Base-by-base conservation (phyloP, 2,329 filamentous ascomycete genomes). In the Pseudocercospora eumusae region DNA sequence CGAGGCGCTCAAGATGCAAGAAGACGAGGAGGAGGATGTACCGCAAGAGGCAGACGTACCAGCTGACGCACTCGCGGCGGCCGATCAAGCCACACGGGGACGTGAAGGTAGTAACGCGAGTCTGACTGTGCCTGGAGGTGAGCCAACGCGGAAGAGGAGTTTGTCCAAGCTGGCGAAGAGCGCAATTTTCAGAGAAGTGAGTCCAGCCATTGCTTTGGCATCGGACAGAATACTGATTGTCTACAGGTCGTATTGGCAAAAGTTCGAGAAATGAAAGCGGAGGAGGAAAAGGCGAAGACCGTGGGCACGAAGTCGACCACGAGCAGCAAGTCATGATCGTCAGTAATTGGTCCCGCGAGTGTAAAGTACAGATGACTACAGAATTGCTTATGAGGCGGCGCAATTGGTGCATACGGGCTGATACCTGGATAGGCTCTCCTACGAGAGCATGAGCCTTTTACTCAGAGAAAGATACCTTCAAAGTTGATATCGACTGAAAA, bases 1-100 rank as follows among this genome's bases (percentile, higher is more conserved):
- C 80, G 92, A 96, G 76, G 85, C 90, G 31, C 88, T 99, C 80
- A 96, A 92, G 80, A 89, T 96, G 81, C 89, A 95, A 76, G 93
- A 96, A 73, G 92, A 96, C 67, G 92, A 95, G 63, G 87, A 91
- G 68, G 89, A 90, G 61, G 88, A 88, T 62, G 87, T 81, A 25
- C 81, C 84, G 11, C 82, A 82, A 54, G 75, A 81, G 57, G 78
- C 81, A 47, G 84, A 86, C 66, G 77, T 93, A 72, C 86, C 87
- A 27, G 83, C 84, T 57, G 85, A 90, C 69, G 75, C 86, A 36
- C 80, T 82, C 44, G 78, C 84, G 57, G 85, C 87, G 36, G 84
- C 85, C 52, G 75, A 77, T 59, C 77, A 78, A 68, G 76, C 75
- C 44, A 52, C 54, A 36, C 59, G 61, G 36, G 56, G 31, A 44